Evolutionary conservation across 371 early-diverging fungal species (phyloP).

Genomic region (Apophysomyces sp.): DNA sequence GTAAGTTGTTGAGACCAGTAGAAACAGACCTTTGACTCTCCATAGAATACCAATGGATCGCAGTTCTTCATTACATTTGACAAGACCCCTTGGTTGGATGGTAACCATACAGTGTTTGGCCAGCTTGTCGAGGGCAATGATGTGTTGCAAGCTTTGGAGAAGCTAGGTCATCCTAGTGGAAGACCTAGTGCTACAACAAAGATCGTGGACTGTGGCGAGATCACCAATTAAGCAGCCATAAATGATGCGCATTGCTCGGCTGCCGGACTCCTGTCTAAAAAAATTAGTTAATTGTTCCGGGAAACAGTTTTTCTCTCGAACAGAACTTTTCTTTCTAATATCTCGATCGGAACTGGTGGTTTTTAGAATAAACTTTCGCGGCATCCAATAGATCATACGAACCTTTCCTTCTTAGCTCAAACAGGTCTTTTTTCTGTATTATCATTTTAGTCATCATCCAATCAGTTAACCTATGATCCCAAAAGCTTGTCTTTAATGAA

Average conservation of each 20-base stretch:
- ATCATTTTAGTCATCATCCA: too few relatives aligned
- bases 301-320: too few relatives aligned
- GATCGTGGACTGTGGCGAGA: slow-evolving; percentile 83
- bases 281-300: neutral
- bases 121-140: slow-evolving; percentile 80
- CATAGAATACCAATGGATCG: slow-evolving; percentile 89
- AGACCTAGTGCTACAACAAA: slow-evolving; percentile 61
- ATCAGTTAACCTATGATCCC: too few relatives aligned
- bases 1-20: slow-evolving; percentile 23
- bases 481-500: too few relatives aligned
- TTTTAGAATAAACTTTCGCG: too few relatives aligned
- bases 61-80: slow-evolving; percentile 93
- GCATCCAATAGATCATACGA: too few relatives aligned
- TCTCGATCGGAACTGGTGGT: too few relatives aligned
- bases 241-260: too few relatives aligned
- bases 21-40: neutral
- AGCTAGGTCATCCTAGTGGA: slow-evolving; percentile 70
- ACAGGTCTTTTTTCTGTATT: too few relatives aligned
- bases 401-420: too few relatives aligned
- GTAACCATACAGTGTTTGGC: slow-evolving; percentile 91
- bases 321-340: too few relatives aligned
- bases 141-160: slow-evolving; percentile 81
- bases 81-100: slow-evolving; percentile 85
- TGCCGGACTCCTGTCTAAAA: neutral
- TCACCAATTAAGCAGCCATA: slow-evolving; percentile 50